Conservation (phyloP, 495 filamentous ascomycete species). For the Hypoxylon lienhwacheense region DNA sequence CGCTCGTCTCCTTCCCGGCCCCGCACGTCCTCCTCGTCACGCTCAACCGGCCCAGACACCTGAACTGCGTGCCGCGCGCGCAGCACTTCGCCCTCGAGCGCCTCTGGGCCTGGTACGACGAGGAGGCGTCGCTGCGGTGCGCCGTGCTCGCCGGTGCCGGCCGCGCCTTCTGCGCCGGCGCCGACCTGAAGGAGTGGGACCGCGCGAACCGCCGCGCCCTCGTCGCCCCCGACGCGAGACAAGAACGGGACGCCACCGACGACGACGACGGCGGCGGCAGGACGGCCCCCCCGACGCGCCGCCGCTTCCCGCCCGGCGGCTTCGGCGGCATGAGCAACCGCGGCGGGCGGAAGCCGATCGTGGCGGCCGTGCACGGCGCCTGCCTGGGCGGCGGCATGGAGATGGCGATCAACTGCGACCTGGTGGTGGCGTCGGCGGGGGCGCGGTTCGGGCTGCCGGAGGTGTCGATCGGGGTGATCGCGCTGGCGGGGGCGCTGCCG, state of each 20-base stretch:
- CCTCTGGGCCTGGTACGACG: slow-evolving; percentile 63
- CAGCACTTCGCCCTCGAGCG: slow-evolving; percentile 55
- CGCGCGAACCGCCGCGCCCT: slow-evolving; percentile 15
- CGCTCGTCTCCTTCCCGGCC: slow-evolving; percentile 56
- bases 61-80: slow-evolving; percentile 59
- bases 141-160: slow-evolving; percentile 59
- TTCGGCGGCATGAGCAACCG: slow-evolving; percentile 60
- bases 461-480: slow-evolving; percentile 67
- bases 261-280: neutral
- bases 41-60: slow-evolving; percentile 59
- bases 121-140: slow-evolving; percentile 56
- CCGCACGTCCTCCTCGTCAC: slow-evolving; percentile 62
- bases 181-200: slow-evolving; percentile 55
- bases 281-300: too few relatives aligned
- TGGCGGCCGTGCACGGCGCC: slow-evolving; percentile 76
- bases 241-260: neutral
- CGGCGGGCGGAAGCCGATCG: slow-evolving; percentile 63
- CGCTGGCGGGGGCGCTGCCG: slow-evolving; percentile 69
- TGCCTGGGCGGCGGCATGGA: slow-evolving; percentile 75
- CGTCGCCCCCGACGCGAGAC: neutral
- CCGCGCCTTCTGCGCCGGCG: slow-evolving; percentile 61
- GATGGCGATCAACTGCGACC: slow-evolving; percentile 69
- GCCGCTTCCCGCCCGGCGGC: slow-evolving; percentile 37
- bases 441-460: slow-evolving; percentile 69
- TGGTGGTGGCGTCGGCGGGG: slow-evolving; percentile 59